Base-by-base conservation (phyloP, 495 filamentous ascomycete species). In the Podospora anserina region DNA sequence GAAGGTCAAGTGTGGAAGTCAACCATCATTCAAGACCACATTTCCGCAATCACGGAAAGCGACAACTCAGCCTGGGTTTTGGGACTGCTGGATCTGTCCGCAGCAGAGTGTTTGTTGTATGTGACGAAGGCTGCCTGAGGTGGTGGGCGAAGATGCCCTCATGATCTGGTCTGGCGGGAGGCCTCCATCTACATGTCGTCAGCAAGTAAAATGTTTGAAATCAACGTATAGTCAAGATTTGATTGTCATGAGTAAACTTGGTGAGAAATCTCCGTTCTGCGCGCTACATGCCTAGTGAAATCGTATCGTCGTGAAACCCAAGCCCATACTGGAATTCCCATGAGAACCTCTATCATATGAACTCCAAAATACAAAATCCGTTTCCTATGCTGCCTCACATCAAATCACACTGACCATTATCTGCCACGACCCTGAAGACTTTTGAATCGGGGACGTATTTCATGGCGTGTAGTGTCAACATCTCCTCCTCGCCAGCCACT, bases 391-490 rank as follows among this genome's bases (percentile, higher is more conserved):
- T 16, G 39, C 13, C 39, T 49, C 30, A 49, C 39, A 49, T 49
- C 39, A 49, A 49, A 16, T 3, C 39, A 49, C 39, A 49, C 15
- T 49, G 39, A 0, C 39, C 39, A 16, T 49, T 49, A 11, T 49
- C 39, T 11, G 39, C 15, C 13, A 54, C 65, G 3, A 34, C 55
- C 30, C 49, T 16, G 2, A 32, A 13, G 16, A 4, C 15, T 11
- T 39, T 23, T 30, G 32, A 30, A 19, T 65, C 66, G 3, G 69
- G 68, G 15, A 27, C 67, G 63, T 77, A 75, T 49, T 74, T 78
- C 72, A 83, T 82, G 15, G 83, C 83, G 61, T 75, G 75, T 7
- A 78, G 63, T 19, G 73, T 66, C 13, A 78, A 20, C 27, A 59
- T 71, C 64, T 78, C 77, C 58, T 75, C 68, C 57, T 80, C 78